phyloP scores from a whole-genome alignment of 129 eudicot species.

The Chrysanthemum seticuspe region DNA sequence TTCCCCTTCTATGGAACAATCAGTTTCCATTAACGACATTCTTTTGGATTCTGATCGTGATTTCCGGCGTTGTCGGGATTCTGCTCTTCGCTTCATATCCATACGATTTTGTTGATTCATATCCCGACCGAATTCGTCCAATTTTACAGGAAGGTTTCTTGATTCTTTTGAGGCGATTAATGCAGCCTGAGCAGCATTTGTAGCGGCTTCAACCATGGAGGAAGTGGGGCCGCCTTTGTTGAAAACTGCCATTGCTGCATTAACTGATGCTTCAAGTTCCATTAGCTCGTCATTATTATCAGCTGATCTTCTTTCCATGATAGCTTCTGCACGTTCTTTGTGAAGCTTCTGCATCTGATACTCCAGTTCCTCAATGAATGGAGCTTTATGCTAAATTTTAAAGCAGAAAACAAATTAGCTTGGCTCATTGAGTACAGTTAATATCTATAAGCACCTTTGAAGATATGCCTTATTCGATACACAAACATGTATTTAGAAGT shows the following conservation, averaged over 20 bases:
- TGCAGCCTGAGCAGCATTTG: constrained; percentile 69
- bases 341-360: constrained; percentile 91
- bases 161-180: constrained; percentile 46
- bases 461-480: too few species aligned
- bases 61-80: constrained; percentile 59
- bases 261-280: constrained; percentile 77
- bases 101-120: constrained; percentile 67
- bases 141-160: constrained; percentile 65
- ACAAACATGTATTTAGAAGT: too few species aligned
- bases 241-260: constrained; percentile 65
- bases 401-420: not conserved
- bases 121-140: constrained; percentile 91
- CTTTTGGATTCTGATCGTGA: constrained; percentile 62
- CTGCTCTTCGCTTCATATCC: constrained; percentile 79
- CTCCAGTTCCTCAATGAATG: constrained; percentile 89
- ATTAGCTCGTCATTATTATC: constrained; percentile 72
- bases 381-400: constrained; percentile 72
- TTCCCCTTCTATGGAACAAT: constrained; percentile 78
- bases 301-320: constrained; percentile 69
- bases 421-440: not conserved
- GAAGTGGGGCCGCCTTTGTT: constrained; percentile 57
- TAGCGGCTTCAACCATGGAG: constrained; percentile 56
- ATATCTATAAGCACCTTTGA: too few species aligned
- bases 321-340: constrained; percentile 79
- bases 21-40: constrained; percentile 45